phyloP scores from a whole-genome alignment of 2,329 filamentous ascomycete genomes.

The Aspergillus sergii region DNA sequence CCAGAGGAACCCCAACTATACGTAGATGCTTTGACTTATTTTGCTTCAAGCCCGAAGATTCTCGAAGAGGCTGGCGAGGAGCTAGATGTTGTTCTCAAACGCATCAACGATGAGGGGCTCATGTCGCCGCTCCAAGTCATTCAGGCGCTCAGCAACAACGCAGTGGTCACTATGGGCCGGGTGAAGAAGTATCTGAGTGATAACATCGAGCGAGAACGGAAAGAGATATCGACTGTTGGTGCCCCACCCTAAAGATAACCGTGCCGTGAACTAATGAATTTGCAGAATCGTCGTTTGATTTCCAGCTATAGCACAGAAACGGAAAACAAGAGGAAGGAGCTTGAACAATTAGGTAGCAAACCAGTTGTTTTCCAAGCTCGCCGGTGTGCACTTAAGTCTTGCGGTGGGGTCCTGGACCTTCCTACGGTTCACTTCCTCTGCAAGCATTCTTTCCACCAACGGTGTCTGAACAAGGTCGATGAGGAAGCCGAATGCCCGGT shows the following conservation, averaged over 20 bases:
- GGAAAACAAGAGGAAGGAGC: conserved; percentile 74
- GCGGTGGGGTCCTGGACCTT: conserved; percentile 75
- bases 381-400: conserved; percentile 71
- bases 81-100: conserved; percentile 74
- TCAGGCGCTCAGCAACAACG: conserved; percentile 77
- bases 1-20: conserved; percentile 89
- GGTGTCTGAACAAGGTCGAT: conserved; percentile 73
- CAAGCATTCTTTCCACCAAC: conserved; percentile 94
- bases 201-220: conserved; percentile 85
- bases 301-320: conserved; percentile 84
- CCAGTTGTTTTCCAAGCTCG: conserved; percentile 89
- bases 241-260: background rate
- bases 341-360: conserved; percentile 74
- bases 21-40: conserved; percentile 87
- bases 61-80: conserved; percentile 88
- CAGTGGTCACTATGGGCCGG: conserved; percentile 95
- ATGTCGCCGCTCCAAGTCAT: conserved; percentile 98
- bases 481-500: conserved; percentile 78
- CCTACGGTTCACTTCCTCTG: conserved; percentile 95
- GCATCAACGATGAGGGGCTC: conserved; percentile 85
- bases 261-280: conserved; percentile 25
- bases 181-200: conserved; percentile 89
- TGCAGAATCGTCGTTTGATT: conserved; percentile 75
- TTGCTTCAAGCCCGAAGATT: conserved; percentile 79
- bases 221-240: conserved; percentile 71